Conservation (phyloP, 768 basidiomycete species). For the Candolleomyces eurysporus region DNA sequence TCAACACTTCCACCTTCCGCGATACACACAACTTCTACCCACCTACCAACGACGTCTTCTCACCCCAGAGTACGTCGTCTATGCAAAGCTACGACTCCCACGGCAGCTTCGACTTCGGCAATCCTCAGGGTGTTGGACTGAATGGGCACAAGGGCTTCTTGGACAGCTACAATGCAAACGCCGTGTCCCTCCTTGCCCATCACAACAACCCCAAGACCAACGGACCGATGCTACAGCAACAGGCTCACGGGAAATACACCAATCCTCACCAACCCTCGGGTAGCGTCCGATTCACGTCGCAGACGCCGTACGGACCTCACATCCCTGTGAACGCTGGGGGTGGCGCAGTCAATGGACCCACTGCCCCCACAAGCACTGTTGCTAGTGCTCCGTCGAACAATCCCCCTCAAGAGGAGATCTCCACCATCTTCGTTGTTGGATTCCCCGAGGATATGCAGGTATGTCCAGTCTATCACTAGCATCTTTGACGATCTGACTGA, state of each 20-base stretch:
- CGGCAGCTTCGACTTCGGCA: slow-evolving; percentile 31
- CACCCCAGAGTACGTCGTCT: slow-evolving; percentile 37
- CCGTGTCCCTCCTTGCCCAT: background rate
- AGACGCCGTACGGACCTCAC: slow-evolving; percentile 76
- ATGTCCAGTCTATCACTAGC: slow-evolving; percentile 27
- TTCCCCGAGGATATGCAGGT: slow-evolving; percentile 99
- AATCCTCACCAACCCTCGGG: slow-evolving; percentile 24
- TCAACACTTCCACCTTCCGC: slow-evolving; percentile 34
- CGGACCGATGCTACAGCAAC: slow-evolving; percentile 23
- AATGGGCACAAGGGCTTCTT: slow-evolving; percentile 28
- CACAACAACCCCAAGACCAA: slow-evolving; percentile 10
- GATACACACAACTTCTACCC: slow-evolving; percentile 32
- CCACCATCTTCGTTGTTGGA: slow-evolving; percentile 96
- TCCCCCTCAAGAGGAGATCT: slow-evolving; percentile 77
- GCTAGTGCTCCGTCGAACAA: slow-evolving; percentile 22
- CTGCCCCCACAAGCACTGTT: slow-evolving; percentile 23
- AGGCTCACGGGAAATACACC: slow-evolving; percentile 27
- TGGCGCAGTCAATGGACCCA: slow-evolving; percentile 14
- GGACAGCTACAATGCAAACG: slow-evolving; percentile 24
- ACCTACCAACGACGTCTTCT: slow-evolving; percentile 31
- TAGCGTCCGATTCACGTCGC: slow-evolving; percentile 57
- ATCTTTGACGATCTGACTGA: slow-evolving; percentile 15
- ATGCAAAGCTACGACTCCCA: slow-evolving; percentile 38
- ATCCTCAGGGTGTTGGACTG: slow-evolving; percentile 13
- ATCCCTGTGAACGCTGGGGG: slow-evolving; percentile 41